Evolutionary conservation across 306 rosid species (phyloP).

Genomic region (Astragalus glycyphyllos): DNA sequence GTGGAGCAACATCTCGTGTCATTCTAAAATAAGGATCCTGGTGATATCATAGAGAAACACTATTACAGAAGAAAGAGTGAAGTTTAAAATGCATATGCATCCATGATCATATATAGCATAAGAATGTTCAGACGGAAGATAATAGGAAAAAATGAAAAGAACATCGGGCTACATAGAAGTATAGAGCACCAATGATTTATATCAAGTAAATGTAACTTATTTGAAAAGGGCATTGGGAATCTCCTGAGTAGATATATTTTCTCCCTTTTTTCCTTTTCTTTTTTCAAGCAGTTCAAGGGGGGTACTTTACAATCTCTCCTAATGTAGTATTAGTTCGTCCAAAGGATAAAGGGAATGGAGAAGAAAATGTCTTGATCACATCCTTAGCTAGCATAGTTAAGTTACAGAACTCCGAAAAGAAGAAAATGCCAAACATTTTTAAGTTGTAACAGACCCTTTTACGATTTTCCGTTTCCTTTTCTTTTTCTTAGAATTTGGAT

Average conservation of each 20-base stretch:
- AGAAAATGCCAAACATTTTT: neutral
- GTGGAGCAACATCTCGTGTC: constrained; percentile 98
- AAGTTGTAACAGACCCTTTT: constrained; percentile 13
- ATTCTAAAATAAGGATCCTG: constrained; percentile 98
- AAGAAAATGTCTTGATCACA: neutral
- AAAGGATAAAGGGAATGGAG: neutral
- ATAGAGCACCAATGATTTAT: constrained; percentile 11
- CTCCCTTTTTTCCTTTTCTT: neutral
- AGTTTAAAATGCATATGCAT: constrained; percentile 28
- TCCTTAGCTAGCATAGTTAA: constrained; percentile 19
- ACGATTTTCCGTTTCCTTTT: constrained; percentile 8
- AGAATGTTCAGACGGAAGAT: neutral
- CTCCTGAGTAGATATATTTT: neutral
- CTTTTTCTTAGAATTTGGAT: neutral
- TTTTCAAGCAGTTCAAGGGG: constrained; percentile 8
- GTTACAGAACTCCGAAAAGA: neutral
- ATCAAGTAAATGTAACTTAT: constrained; percentile 1
- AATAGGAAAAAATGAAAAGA: neutral
- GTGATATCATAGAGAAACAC: constrained; percentile 41
- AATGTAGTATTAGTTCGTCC: neutral
- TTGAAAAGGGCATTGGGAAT: constrained; percentile 20
- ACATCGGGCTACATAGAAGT: neutral
- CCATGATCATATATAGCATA: neutral
- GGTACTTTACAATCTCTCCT: constrained; percentile 9
- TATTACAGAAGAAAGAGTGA: constrained; percentile 7